Conservation (phyloP, 352 stramenopile species). For the Phytophthora pinifolia region DNA sequence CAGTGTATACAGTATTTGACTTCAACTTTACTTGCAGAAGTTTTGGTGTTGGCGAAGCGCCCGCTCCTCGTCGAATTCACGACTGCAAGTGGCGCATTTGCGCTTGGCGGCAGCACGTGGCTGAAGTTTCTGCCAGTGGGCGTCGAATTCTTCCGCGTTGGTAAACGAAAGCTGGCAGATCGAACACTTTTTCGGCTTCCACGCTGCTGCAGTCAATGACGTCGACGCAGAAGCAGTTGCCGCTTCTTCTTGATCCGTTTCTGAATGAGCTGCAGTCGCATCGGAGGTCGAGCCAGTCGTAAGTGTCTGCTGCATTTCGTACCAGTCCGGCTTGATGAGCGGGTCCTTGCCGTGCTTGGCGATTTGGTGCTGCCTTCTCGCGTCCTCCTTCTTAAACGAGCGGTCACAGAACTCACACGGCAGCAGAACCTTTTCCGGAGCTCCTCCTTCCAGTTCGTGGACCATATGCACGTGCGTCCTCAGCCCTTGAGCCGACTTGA, state of each 20-base stretch:
- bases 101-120: slow-evolving; percentile 23
- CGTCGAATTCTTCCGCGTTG: slow-evolving; percentile 29
- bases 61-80: slow-evolving; percentile 68
- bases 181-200: slow-evolving; percentile 25
- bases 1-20: no score
- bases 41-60: slow-evolving; percentile 79
- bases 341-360: slow-evolving; percentile 83
- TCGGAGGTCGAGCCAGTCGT: neutral
- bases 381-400: slow-evolving; percentile 78
- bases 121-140: slow-evolving; percentile 44
- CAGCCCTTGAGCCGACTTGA: slow-evolving; percentile 71
- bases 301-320: slow-evolving; percentile 30
- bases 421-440: slow-evolving; percentile 25
- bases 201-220: neutral
- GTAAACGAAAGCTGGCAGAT: slow-evolving; percentile 43
- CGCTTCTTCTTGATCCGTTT: neutral
- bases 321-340: slow-evolving; percentile 85
- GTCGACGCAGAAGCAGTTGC: neutral
- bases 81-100: slow-evolving; percentile 45
- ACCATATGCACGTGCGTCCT: slow-evolving; percentile 85
- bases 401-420: slow-evolving; percentile 50
- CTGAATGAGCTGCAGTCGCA: neutral
- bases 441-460: slow-evolving; percentile 58
- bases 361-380: slow-evolving; percentile 66
- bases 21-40: slow-evolving; percentile 37